These are phyloP conservation scores for Remersonia thermophila DNA, from an alignment of 2,329 filamentous ascomycete species.

Conservation along the genomic window DNA sequence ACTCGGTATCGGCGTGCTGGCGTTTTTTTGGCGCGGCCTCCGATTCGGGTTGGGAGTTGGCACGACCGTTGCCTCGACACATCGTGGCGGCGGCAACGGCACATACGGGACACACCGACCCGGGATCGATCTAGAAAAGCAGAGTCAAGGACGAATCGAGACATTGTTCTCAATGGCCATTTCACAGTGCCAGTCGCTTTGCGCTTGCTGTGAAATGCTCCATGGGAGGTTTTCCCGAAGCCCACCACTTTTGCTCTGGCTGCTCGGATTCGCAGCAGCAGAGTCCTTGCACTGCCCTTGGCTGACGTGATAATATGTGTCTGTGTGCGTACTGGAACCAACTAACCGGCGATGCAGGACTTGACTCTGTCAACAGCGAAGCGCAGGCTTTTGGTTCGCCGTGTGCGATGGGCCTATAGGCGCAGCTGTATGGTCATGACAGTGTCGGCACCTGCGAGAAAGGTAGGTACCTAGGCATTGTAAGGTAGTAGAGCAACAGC, in stretches of 20 bases:
- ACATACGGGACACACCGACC: constrained; percentile 1
- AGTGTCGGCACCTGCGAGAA: no score
- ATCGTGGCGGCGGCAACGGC: no score
- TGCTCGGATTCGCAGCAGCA: no score
- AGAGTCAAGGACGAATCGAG: constrained; percentile 27
- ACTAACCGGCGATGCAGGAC: no score
- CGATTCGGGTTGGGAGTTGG: no score
- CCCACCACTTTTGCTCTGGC: constrained; percentile 18
- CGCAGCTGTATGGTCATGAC: no score
- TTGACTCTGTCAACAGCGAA: no score
- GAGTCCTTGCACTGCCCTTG: constrained; percentile 10
- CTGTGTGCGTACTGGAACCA: no score
- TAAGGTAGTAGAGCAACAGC: constrained; percentile 12
- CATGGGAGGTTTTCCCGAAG: constrained; percentile 69
- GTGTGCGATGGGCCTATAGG: not conserved
- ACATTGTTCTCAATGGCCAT: constrained; percentile 57
- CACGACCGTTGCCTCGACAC: not conserved
- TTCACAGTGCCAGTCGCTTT: constrained; percentile 39
- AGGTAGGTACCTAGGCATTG: no score
- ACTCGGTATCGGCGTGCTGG: no score
- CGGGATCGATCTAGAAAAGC: constrained; percentile 16
- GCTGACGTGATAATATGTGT: no score
- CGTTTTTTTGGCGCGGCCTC: not conserved
- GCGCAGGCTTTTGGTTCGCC: no score
- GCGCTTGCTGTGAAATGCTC: constrained; percentile 50